A percentile compares a stretch with the other conserved stretches of the same genome.
These are phyloP conservation scores for Erysiphe pulchra DNA, from an alignment of 2,329 filamentous ascomycete species.

Conservation along the genomic window DNA sequence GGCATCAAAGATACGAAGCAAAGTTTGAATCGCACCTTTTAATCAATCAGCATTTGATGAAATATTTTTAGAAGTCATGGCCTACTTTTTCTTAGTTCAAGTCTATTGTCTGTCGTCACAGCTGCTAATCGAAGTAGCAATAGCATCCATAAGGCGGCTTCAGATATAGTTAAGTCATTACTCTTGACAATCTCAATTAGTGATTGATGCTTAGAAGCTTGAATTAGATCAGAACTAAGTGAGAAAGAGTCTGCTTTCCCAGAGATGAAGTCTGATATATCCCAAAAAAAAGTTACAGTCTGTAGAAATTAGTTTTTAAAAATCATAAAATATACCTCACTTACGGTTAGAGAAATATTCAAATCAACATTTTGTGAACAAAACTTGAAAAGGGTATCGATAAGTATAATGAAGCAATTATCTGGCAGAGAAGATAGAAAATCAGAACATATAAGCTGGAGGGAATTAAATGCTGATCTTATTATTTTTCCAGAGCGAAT, in stretches of 20 bases:
- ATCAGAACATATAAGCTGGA: constrained; percentile 85
- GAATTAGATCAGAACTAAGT: constrained; percentile 29
- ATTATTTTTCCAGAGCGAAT: constrained; percentile 50
- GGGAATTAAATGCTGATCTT: constrained; percentile 62
- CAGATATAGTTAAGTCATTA: constrained; percentile 31
- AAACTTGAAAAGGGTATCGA: constrained; percentile 75
- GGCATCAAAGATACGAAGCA: constrained; percentile 76
- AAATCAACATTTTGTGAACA: constrained; percentile 75
- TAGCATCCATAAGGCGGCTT: constrained; percentile 55
- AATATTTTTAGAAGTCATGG: not conserved
- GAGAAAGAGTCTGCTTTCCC: constrained; percentile 29
- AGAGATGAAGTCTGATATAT: constrained; percentile 67
- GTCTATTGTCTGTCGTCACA: constrained; percentile 42
- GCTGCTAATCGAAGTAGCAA: constrained; percentile 44
- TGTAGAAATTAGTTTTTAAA: constrained; percentile 13
- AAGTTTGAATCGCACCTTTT: constrained; percentile 55
- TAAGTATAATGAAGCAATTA: constrained; percentile 47
- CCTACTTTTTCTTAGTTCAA: constrained; percentile 54
- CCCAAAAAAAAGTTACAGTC: constrained; percentile 92
- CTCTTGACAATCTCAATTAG: constrained; percentile 32
- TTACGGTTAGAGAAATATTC: constrained; percentile 76
- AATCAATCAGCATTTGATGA: not conserved
- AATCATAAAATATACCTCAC: constrained; percentile 7
- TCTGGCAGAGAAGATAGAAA: constrained; percentile 53
- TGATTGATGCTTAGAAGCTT: constrained; percentile 27